Percentiles rank a stretch among this genome's conserved stretches.
These are phyloP conservation scores for Oryza nivara DNA, from an alignment of 176 grass and related monocot genomes.

Conservation along the genomic window DNA sequence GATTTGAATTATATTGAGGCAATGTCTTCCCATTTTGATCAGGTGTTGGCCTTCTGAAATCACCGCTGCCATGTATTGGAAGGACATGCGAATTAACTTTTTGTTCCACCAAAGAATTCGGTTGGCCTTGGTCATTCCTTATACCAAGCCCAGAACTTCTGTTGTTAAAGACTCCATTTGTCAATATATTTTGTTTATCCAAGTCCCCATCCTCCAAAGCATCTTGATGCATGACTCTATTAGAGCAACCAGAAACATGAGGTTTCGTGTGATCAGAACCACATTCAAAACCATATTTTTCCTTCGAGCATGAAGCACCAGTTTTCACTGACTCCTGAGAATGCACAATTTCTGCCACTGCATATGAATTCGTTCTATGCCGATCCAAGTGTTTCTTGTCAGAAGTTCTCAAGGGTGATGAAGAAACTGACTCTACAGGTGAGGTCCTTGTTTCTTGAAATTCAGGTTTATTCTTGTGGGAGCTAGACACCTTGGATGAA, in stretches of 20 bases:
- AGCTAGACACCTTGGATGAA: constrained; percentile 66
- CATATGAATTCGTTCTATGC: constrained; percentile 40
- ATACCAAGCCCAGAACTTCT: constrained; percentile 27
- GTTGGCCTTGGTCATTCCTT: constrained; percentile 24
- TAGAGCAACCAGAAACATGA: constrained; percentile 38
- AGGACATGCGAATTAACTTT: constrained; percentile 17
- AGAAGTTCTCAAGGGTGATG: constrained; percentile 58
- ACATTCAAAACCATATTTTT: constrained; percentile 37
- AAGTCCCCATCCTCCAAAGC: constrained; percentile 35
- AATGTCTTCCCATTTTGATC: constrained; percentile 36
- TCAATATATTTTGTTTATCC: constrained; percentile 44
- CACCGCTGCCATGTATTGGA: constrained; percentile 26
- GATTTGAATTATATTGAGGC: constrained; percentile 29
- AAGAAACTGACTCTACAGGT: constrained; percentile 86
- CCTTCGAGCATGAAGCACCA: constrained; percentile 36
- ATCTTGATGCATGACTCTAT: constrained; percentile 32
- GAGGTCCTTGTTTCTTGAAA: constrained; percentile 60
- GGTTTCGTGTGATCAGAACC: constrained; percentile 38
- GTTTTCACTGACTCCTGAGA: constrained; percentile 46
- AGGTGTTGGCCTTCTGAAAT: constrained; percentile 26
- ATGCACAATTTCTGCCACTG: constrained; percentile 35
- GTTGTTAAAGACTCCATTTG: constrained; percentile 23
- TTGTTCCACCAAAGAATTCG: constrained; percentile 31
- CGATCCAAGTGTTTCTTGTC: constrained; percentile 44
- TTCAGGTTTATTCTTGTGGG: constrained; percentile 60